These are phyloP conservation scores for Aspergillus diversus DNA, from an alignment of 495 filamentous ascomycete genomes.

Conservation along the genomic window DNA sequence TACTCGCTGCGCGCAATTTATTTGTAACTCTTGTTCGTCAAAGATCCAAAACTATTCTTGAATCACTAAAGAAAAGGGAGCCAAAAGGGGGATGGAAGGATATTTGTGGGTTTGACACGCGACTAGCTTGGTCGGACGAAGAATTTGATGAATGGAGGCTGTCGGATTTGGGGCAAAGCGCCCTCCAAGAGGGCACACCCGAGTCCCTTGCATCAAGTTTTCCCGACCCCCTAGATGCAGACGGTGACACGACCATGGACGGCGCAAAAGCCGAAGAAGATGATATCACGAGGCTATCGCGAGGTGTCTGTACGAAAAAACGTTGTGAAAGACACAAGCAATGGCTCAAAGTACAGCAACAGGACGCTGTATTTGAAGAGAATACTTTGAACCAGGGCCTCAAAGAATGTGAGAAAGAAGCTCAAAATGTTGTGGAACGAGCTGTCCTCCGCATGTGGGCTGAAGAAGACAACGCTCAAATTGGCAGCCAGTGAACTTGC, in stretches of 20 bases:
- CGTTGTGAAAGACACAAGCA: conserved; percentile 56
- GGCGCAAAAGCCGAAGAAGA: conserved; percentile 32
- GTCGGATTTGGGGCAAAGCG: conserved; percentile 43
- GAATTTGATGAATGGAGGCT: conserved; percentile 63
- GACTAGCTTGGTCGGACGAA: conserved; percentile 62
- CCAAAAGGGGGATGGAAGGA: conserved; percentile 61
- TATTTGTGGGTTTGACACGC: conserved; percentile 67
- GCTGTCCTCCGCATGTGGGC: conserved; percentile 52
- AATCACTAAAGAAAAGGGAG: conserved; percentile 51
- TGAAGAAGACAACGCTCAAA: conserved; percentile 36
- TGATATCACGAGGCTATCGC: conserved; percentile 37
- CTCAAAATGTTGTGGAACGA: conserved; percentile 49
- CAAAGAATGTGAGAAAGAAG: conserved; percentile 47
- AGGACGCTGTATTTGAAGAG: conserved; percentile 53
- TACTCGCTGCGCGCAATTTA: conserved; percentile 48
- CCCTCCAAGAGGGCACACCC: conserved; percentile 46
- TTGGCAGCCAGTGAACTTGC: conserved; percentile 21
- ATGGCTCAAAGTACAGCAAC: conserved; percentile 56
- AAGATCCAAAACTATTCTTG: conserved; percentile 48
- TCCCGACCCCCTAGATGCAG: conserved; percentile 34
- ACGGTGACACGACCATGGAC: conserved; percentile 44
- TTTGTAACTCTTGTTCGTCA: conserved; percentile 50
- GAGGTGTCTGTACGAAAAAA: conserved; percentile 56
- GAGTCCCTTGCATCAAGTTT: conserved; percentile 41
- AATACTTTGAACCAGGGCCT: conserved; percentile 45